Evolutionary conservation across 2,329 filamentous ascomycete genomes (phyloP), one percentile per base, ranked within the genome.

Genomic region (Cytospora piceae): DNA sequence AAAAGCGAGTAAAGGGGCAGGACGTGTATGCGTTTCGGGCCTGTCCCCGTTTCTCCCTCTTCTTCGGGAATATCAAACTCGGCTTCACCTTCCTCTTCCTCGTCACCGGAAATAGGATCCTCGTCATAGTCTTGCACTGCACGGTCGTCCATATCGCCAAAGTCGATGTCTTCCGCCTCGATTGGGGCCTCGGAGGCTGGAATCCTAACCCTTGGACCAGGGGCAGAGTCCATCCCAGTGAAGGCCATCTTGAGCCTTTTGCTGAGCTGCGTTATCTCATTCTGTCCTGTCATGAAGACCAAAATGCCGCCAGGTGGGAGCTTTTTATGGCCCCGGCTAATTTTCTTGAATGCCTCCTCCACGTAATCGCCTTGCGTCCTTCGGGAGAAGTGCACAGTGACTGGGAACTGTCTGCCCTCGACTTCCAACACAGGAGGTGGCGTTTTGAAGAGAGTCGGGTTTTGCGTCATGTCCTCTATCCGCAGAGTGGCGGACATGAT

Each of bases 401-500:
- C 95, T 2, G 92, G 88, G 74, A 93, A 94, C 73, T 99, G 94
- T 51, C 95, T 87, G 12, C 96, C 96, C 75, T 98, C 94, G 0
- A 94, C 91, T 74, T 97, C 88, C 1, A 99, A 83, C 1, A 98
- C 85, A 0, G 94, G 94, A 0, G 95, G 95, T 3, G 91, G 85
- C 0, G 81, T 83, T 4, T 88, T 81, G 77, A 99, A 99, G 0
- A 99, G 82, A 20, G 85, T 88, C 11, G 86, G 80, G 73, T 99
- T 98, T 73, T 93, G 86, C 0, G 92, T 93, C 71, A 99, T 91
- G 73, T 98, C 94, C 15, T 93, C 91, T 55, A 98, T 92, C 66
- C 93, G 85, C 39, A 99, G 82, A 2, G 95, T 99, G 53, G 95
- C 95, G 67, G 94, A 98, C 96, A 99, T 99, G 78, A 99, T 96